Conservation (phyloP, 2,329 filamentous ascomycete genomes). For the Camillea tinctor region DNA sequence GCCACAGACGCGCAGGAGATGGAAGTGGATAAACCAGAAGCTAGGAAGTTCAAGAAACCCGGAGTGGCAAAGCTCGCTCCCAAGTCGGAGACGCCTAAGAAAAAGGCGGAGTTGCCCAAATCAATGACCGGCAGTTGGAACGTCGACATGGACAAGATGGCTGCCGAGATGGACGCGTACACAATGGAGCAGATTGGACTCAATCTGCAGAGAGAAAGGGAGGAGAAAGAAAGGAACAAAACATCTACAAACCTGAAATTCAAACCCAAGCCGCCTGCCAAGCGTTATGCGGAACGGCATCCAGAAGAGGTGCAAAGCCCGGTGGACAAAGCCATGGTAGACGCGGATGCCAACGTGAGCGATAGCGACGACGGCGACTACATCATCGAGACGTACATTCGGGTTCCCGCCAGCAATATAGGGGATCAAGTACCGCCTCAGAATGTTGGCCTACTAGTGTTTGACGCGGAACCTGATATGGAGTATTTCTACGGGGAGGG, state of each 20-base stretch:
- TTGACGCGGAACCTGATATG: constrained; percentile 57
- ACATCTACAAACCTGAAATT: constrained; percentile 39
- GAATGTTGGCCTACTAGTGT: constrained; percentile 55
- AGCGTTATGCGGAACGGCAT: constrained; percentile 56
- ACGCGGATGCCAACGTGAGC: constrained; percentile 35
- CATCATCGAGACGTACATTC: constrained; percentile 64
- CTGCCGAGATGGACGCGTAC: constrained; percentile 41
- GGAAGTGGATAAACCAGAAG: constrained; percentile 24
- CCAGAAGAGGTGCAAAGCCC: constrained; percentile 37
- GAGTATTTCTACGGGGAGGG: constrained; percentile 60
- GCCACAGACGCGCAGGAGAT: constrained; percentile 14
- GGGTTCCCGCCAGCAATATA: constrained; percentile 54
- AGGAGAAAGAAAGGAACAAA: constrained; percentile 36
- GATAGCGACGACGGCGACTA: constrained; percentile 57
- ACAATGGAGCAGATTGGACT: constrained; percentile 57
- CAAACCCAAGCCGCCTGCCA: constrained; percentile 54
- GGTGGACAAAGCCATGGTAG: constrained; percentile 27
- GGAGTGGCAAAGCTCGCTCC: constrained; percentile 29
- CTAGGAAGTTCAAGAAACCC: constrained; percentile 35
- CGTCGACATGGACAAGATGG: constrained; percentile 34
- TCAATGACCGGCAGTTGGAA: constrained; percentile 37
- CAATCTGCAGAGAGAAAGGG: constrained; percentile 48
- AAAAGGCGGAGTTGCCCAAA: constrained; percentile 29
- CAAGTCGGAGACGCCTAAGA: constrained; percentile 14
- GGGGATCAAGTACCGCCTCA: constrained; percentile 46